Evolutionary conservation across 768 basidiomycete genomes (phyloP).

Genomic region (Tubosaeta sp.): DNA sequence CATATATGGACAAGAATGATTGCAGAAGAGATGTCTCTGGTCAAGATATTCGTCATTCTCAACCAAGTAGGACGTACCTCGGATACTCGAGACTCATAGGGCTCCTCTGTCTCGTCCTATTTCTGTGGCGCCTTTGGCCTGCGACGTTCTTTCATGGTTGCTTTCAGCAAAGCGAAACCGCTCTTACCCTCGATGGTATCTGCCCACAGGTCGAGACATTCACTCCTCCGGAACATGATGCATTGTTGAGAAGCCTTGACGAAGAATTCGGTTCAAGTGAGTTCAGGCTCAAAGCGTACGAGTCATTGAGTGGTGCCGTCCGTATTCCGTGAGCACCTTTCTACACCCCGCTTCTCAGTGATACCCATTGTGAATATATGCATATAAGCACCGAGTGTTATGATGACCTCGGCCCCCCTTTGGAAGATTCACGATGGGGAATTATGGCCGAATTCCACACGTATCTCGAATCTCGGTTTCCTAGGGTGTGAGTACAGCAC

Average conservation of each 20-base stretch:
- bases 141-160: not conserved
- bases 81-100: not conserved
- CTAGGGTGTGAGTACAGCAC: conserved; percentile 45
- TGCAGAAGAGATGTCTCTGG: not conserved
- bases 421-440: conserved; percentile 43
- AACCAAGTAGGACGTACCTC: not conserved
- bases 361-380: not conserved
- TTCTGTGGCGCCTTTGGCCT: conserved; percentile 5
- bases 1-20: not conserved
- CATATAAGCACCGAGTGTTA: conserved; percentile 46
- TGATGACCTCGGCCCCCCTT: conserved; percentile 45
- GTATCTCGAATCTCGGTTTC: conserved; percentile 45
- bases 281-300: conserved; percentile 29
- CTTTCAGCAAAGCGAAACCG: not conserved
- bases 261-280: conserved; percentile 16
- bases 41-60: not conserved
- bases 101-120: conserved; percentile 11
- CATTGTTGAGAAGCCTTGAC: conserved; percentile 22
- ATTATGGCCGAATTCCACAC: conserved; percentile 22
- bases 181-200: conserved; percentile 6
- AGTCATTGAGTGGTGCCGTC: conserved; percentile 34
- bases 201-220: conserved; percentile 27
- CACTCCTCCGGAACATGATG: conserved; percentile 8
- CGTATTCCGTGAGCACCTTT: conserved; percentile 26
- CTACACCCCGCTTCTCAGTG: not conserved